phyloP scores from a whole-genome alignment of 1,139 yeast species.

The Debaryomycetaceae sp. region DNA sequence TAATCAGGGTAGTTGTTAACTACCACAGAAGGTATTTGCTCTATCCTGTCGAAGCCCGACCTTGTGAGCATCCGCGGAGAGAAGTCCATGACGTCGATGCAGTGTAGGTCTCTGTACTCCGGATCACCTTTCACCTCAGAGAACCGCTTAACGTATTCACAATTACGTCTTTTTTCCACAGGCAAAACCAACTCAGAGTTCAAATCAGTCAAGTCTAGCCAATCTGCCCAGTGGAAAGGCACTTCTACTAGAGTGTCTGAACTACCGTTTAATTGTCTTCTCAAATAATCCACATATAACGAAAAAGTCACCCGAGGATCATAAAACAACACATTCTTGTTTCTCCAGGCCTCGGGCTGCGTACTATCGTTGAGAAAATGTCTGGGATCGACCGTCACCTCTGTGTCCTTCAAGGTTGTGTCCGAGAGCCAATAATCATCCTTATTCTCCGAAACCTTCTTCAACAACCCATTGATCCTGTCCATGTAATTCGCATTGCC shows the following conservation, averaged over 20 bases:
- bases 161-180: conserved; percentile 11
- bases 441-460: conserved; percentile 15
- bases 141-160: conserved; percentile 8
- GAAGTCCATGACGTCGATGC: conserved; percentile 17
- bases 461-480: conserved; percentile 12
- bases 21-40: conserved; percentile 23
- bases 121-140: conserved; percentile 8
- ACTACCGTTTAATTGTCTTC: conserved; percentile 7
- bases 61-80: conserved; percentile 15
- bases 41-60: conserved; percentile 18
- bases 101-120: conserved; percentile 10
- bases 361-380: conserved; percentile 11
- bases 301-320: conserved; percentile 41
- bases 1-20: conserved; percentile 13
- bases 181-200: conserved; percentile 16
- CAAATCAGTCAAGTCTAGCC: conserved; percentile 21
- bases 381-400: conserved; percentile 14
- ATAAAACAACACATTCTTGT: conserved; percentile 20
- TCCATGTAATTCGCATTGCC: conserved; percentile 7
- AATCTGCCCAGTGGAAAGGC: conserved; percentile 30
- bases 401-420: conserved; percentile 17
- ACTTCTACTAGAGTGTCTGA: conserved; percentile 11
- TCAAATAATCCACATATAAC: conserved; percentile 29
- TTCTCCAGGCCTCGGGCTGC: conserved; percentile 14
- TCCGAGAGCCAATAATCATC: conserved; percentile 22